Base-by-base conservation (phyloP, 352 stramenopile genomes). In the Pythium periplocum region DNA sequence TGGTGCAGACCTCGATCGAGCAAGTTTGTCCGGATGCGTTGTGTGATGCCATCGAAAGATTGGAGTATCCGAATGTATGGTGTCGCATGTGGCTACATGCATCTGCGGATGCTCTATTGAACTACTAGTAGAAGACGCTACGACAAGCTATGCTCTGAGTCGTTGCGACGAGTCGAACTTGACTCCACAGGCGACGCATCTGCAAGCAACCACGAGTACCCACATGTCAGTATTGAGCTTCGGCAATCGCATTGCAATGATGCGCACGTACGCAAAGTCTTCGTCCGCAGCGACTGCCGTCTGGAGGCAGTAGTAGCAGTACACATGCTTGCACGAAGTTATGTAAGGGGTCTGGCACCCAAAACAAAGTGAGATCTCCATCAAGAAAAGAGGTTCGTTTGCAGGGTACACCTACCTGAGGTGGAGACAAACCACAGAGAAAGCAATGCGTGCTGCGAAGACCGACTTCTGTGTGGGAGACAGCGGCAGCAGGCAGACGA, bases 231-330 rank as follows among this genome's bases (percentile, higher is more conserved):
- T 48, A 48, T 7, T 30, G 17, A 32, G 17, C 43, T 30, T 12
- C 38, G 17, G 43, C 17, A 31, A 48, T 31, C 10, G 38, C 38
- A 42, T 12, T 42, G 38, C 38, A 42, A 42, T 8, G 7, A 42
- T 8, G 38, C 7, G 38, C 38, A 80, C 75, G 44, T 73, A 92
- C 80, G 55, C 45, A 53, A 87, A 93, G 35, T 90, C 73, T 1
- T 88, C 77, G 51, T 93, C 75, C 4, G 60, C 63, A 0, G 81
- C 68, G 5, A 92, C 83, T 4, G 81, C 76, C 30, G 82, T 88
- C 48, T 93, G 80, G 11, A 93, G 55, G 51, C 83, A 93, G 51
- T 89, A 93, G 65, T 92, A 93, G 64, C 83, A 93, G 55, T 93
- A 93, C 26, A 89, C 52, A 53, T 93, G 83, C 59, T 88, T 86